Conservation (phyloP, 192 early-diverging fungal species). For the Rhizophagus clarus region DNA sequence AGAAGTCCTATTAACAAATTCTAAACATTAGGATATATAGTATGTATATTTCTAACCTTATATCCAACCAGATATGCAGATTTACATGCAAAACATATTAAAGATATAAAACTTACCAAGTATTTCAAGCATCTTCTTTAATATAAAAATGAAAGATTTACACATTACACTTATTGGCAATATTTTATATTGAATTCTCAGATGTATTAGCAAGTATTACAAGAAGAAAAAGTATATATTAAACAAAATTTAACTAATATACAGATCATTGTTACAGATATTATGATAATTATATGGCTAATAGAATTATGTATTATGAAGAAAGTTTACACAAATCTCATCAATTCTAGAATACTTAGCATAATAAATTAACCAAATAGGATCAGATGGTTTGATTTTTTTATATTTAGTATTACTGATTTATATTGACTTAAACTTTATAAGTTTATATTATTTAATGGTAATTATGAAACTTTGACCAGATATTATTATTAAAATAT, state of each 20-base stretch:
- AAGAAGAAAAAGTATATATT: slow-evolving; percentile 3
- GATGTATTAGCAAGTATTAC: background rate
- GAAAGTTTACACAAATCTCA: too few relatives aligned
- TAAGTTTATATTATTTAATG: too few relatives aligned
- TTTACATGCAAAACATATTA: too few relatives aligned
- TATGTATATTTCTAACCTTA: background rate
- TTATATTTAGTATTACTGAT: too few relatives aligned
- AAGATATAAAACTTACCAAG: background rate
- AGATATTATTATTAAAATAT: too few relatives aligned
- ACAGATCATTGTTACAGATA: background rate
- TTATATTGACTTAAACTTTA: too few relatives aligned
- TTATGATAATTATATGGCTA: too few relatives aligned
- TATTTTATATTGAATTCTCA: background rate
- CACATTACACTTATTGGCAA: background rate
- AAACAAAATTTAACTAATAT: background rate
- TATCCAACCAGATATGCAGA: slow-evolving; percentile 8
- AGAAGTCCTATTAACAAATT: background rate
- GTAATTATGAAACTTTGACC: too few relatives aligned
- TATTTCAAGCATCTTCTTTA: background rate
- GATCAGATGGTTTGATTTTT: too few relatives aligned
- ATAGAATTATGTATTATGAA: too few relatives aligned
- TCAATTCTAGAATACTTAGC: too few relatives aligned
- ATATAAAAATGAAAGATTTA: slow-evolving; percentile 7
- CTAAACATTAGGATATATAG: background rate
- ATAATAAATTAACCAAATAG: too few relatives aligned